Percentiles rank a stretch among this genome's conserved stretches.
These are phyloP conservation scores for Iris macrosiphon DNA, from an alignment of 106 monocot genomes.

Conservation along the genomic window DNA sequence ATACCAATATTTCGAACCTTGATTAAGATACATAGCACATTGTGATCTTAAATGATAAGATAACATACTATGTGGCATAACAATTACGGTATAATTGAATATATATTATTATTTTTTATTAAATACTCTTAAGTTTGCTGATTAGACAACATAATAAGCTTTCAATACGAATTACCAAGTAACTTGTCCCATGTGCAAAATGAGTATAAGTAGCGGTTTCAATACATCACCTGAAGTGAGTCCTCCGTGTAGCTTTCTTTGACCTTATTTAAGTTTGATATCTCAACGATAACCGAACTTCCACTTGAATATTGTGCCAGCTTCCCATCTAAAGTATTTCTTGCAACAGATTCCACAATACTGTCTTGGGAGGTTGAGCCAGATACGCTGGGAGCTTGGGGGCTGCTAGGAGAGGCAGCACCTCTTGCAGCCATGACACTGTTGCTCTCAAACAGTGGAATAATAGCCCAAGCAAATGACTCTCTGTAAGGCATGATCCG, in stretches of 20 bases:
- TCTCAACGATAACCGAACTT: slow-evolving; percentile 78
- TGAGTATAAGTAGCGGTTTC: too few species aligned
- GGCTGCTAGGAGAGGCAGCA: slow-evolving; percentile 81
- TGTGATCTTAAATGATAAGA: too few species aligned
- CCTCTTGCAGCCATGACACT: slow-evolving; percentile 28
- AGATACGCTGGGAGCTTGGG: slow-evolving; percentile 61
- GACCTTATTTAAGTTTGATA: slow-evolving; percentile 93
- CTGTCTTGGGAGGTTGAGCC: slow-evolving; percentile 63
- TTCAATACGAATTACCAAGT: too few species aligned
- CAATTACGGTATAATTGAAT: too few species aligned
- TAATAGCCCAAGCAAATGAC: slow-evolving; percentile 87
- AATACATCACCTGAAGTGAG: slow-evolving; percentile 73
- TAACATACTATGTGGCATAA: too few species aligned
- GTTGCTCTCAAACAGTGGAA: slow-evolving; percentile 87
- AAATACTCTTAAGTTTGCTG: too few species aligned
- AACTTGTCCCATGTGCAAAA: too few species aligned
- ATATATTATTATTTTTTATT: too few species aligned
- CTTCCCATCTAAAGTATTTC: slow-evolving; percentile 57
- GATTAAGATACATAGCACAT: too few species aligned
- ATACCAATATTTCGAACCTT: too few species aligned
- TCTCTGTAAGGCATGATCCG: slow-evolving; percentile 91
- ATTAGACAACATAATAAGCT: too few species aligned
- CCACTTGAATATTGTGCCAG: slow-evolving; percentile 59
- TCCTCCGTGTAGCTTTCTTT: slow-evolving; percentile 97
- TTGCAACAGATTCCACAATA: slow-evolving; percentile 50